These are phyloP conservation scores for Cyberlindnera euphorbiae DNA, from an alignment of 805 yeast genomes.

Conservation along the genomic window DNA sequence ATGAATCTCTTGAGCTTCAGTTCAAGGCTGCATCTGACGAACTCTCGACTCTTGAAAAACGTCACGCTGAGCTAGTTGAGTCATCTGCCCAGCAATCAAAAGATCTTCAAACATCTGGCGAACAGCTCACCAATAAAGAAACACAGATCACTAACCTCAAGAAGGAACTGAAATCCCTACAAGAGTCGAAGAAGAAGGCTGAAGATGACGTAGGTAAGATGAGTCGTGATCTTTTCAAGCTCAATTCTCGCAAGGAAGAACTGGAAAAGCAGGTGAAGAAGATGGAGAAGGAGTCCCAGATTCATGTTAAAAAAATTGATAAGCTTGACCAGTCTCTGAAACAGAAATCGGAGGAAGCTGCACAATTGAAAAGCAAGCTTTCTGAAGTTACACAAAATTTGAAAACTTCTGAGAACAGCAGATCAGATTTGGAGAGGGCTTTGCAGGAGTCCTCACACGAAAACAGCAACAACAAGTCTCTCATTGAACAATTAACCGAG, in stretches of 20 bases:
- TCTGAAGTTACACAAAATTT: constrained; percentile 1
- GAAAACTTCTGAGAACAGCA: constrained; percentile 3
- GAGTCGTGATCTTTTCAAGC: constrained; percentile 73
- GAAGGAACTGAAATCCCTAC: constrained; percentile 24
- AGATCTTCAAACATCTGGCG: constrained; percentile 18
- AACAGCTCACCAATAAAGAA: constrained; percentile 15
- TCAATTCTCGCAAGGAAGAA: constrained; percentile 55
- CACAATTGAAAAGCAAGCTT: constrained; percentile 12
- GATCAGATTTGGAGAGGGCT: constrained; percentile 19
- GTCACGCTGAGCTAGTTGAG: constrained; percentile 29
- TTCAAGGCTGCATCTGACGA: constrained; percentile 5
- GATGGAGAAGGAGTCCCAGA: constrained; percentile 29
- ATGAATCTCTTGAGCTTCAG: no score
- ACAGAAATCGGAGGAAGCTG: constrained; percentile 15
- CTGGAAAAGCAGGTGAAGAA: constrained; percentile 40
- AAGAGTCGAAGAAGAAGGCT: constrained; percentile 49
- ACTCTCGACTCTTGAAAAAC: constrained; percentile 26
- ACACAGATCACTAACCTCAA: constrained; percentile 24
- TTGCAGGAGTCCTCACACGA: constrained; percentile 23
- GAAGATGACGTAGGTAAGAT: constrained; percentile 88
- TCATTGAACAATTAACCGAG: constrained; percentile 39
- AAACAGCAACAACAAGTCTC: constrained; percentile 28
- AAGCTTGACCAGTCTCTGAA: constrained; percentile 16
- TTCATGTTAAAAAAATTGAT: constrained; percentile 23
- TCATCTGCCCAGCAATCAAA: constrained; percentile 33